phyloP scores from a whole-genome alignment of 352 stramenopile species.

The Globisporangium barbulae region DNA sequence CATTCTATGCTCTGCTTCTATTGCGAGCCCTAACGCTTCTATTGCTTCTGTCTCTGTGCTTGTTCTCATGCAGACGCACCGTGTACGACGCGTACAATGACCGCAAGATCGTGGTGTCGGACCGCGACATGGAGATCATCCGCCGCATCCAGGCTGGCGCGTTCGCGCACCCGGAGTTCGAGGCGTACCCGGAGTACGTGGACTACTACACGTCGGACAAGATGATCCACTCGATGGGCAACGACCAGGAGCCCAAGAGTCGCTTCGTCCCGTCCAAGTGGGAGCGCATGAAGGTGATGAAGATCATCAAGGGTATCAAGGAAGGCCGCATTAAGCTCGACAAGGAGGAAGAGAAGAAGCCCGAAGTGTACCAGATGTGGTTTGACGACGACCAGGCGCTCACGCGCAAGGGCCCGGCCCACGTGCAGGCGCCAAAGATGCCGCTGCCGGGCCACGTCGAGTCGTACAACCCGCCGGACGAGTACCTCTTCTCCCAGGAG shows the following conservation, averaged over 20 bases:
- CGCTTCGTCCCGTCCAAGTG: conserved; percentile 96
- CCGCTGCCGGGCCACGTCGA: conserved; percentile 96
- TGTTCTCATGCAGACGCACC: conserved; percentile 59
- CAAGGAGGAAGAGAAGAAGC: conserved; percentile 90
- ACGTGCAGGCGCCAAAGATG: conserved; percentile 98
- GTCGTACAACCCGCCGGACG: conserved; percentile 98
- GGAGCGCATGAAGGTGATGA: conserved; percentile 97
- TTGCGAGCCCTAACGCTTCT: conserved; percentile 11
- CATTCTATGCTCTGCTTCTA: not conserved
- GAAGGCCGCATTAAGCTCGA: conserved; percentile 94
- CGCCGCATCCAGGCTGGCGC: conserved; percentile 93
- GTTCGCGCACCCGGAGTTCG: conserved; percentile 90
- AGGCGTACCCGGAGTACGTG: conserved; percentile 90
- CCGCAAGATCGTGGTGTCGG: conserved; percentile 94
- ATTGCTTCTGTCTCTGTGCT: conserved; percentile 1
- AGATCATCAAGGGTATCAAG: conserved; percentile 96
- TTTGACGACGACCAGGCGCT: conserved; percentile 87
- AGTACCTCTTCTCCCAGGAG: conserved; percentile 98
- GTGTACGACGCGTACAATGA: conserved; percentile 99
- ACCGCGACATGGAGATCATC: conserved; percentile 98
- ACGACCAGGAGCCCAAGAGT: conserved; percentile 89
- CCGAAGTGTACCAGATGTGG: conserved; percentile 91
- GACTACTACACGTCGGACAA: conserved; percentile 89
- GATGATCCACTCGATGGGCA: conserved; percentile 86
- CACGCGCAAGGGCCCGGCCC: conserved; percentile 91